A percentile compares a stretch with the other conserved stretches of the same genome.
phyloP scores from a whole-genome alignment of 192 early-diverging fungal genomes.

The Rhizophagus clarus region DNA sequence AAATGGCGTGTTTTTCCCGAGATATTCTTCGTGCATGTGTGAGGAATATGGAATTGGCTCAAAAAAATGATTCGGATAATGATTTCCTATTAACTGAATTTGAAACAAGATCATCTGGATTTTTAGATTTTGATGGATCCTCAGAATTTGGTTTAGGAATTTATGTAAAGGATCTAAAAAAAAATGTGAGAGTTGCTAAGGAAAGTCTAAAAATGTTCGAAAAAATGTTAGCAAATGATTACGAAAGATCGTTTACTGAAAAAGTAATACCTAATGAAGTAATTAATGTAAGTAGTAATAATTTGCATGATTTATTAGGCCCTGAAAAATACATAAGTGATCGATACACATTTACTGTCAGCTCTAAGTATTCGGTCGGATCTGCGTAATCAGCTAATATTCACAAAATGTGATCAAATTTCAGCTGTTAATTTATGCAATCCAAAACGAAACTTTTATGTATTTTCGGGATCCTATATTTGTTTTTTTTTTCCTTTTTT shows the following conservation, averaged over 20 bases:
- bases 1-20: conserved; percentile 41
- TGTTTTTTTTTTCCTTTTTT: no score
- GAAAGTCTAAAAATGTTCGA: conserved; percentile 17
- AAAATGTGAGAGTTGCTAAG: conserved; percentile 13
- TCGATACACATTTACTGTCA: no score
- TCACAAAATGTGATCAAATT: no score
- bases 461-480: no score
- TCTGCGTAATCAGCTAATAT: no score
- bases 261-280: conserved; percentile 6
- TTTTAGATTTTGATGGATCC: neutral
- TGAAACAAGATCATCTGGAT: neutral
- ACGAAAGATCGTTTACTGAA: neutral
- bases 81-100: neutral
- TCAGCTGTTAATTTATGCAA: no score
- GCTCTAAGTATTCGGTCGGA: no score
- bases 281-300: neutral
- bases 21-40: conserved; percentile 46
- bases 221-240: conserved; percentile 4
- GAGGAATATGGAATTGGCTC: conserved; percentile 40
- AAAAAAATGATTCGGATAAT: neutral
- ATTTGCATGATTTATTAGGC: no score
- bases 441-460: no score
- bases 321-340: no score
- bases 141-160: neutral
- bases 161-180: neutral